These are phyloP conservation scores for Rhodotorula sp. DNA, from an alignment of 1,284 basidiomycete genomes.

Conservation along the genomic window DNA sequence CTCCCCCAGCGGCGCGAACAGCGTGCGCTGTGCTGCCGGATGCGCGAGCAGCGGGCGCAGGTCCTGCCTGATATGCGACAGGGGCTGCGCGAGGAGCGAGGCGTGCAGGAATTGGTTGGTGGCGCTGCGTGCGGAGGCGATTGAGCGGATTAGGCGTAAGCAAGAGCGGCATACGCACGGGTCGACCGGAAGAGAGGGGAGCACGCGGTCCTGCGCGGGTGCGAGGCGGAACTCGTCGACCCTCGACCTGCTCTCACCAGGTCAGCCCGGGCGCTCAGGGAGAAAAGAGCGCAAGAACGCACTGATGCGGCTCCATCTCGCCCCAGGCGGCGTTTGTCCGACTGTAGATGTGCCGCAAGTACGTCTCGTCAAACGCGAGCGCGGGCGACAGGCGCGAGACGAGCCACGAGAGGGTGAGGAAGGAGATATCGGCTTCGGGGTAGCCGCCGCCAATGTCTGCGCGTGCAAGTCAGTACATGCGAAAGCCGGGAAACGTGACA, in stretches of 20 bases:
- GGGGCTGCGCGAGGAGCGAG: constrained; percentile 7
- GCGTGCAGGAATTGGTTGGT: constrained; percentile 14
- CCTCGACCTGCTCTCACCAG: neutral
- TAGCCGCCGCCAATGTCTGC: constrained; percentile 28
- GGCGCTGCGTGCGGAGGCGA: neutral
- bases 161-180: neutral
- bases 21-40: too few relatives aligned
- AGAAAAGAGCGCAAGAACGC: neutral
- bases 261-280: too few relatives aligned
- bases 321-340: constrained; percentile 6
- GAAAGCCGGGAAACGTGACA: neutral
- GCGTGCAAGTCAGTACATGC: too few relatives aligned
- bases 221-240: constrained; percentile 12
- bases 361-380: constrained; percentile 8
- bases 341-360: neutral
- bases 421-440: constrained; percentile 9
- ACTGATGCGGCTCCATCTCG: constrained; percentile 19
- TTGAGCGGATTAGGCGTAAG: too few relatives aligned
- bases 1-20: constrained; percentile 1
- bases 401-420: constrained; percentile 21
- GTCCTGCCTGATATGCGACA: constrained; percentile 9
- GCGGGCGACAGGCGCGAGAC: neutral
- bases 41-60: neutral
- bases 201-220: constrained; percentile 1
- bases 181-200: neutral